These are phyloP conservation scores for Aureobasidium pullulans DNA, from an alignment of 2,329 filamentous ascomycete species.

Conservation along the genomic window DNA sequence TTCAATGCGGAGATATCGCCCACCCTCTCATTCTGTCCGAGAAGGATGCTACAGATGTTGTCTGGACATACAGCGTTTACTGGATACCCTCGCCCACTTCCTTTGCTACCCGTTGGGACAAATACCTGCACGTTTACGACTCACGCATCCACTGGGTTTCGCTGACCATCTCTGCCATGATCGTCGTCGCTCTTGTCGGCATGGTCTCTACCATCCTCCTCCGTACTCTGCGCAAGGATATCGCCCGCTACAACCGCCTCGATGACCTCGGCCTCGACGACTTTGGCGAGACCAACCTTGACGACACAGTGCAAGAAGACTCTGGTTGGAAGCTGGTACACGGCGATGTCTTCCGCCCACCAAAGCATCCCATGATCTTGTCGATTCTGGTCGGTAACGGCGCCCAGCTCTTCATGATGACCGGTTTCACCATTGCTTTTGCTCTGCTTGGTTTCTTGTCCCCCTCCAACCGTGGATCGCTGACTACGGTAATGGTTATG, in stretches of 20 bases:
- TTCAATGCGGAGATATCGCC: conserved; percentile 56
- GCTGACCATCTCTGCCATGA: conserved; percentile 89
- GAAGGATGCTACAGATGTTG: conserved; percentile 54
- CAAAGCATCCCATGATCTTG: conserved; percentile 72
- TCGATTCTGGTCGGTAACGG: conserved; percentile 88
- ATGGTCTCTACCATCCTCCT: conserved; percentile 91
- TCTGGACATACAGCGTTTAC: conserved; percentile 87
- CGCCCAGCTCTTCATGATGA: conserved; percentile 96
- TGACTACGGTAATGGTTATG: conserved; percentile 87
- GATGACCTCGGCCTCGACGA: conserved; percentile 89
- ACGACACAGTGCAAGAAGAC: conserved; percentile 94
- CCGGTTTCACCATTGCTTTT: conserved; percentile 86
- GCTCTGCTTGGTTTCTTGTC: conserved; percentile 91
- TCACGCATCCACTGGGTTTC: conserved; percentile 99
- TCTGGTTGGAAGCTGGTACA: conserved; percentile 98
- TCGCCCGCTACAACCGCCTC: conserved; percentile 90
- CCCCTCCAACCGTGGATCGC: conserved; percentile 86
- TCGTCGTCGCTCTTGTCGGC: conserved; percentile 82
- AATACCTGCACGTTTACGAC: conserved; percentile 94
- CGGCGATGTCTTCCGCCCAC: conserved; percentile 90
- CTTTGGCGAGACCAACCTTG: conserved; percentile 65
- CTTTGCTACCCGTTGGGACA: conserved; percentile 98
- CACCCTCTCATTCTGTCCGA: conserved; percentile 58
- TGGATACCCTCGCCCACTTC: conserved; percentile 79
- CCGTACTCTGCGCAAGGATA: conserved; percentile 85